Percentiles rank a stretch among this genome's conserved stretches.
Evolutionary conservation across 306 rosid species (phyloP).

Genomic region (Spatholobus suberectus): DNA sequence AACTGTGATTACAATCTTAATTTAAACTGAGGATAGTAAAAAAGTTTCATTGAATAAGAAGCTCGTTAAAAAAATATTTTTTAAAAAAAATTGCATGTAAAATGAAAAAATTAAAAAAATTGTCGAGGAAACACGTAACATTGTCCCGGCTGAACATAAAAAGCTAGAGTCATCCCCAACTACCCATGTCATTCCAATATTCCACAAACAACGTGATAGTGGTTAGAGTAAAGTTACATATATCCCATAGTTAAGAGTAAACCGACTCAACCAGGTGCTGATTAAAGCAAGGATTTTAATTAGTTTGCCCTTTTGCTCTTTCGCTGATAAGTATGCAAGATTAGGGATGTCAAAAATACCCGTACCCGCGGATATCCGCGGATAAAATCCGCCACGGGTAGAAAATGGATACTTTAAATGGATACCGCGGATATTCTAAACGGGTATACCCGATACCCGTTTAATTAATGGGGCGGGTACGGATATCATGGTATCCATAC

Average conservation of each 20-base stretch:
- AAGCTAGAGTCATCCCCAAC: background rate
- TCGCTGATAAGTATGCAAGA: constrained; percentile 30
- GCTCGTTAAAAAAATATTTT: no score
- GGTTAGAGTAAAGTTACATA: background rate
- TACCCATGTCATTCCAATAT: background rate
- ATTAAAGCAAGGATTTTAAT: constrained; percentile 40
- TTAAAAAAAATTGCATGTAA: background rate
- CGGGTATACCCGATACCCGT: no score
- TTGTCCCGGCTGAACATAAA: background rate
- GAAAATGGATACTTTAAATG: no score
- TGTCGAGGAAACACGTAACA: background rate
- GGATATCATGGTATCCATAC: no score
- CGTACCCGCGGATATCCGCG: no score
- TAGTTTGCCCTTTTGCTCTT: background rate
- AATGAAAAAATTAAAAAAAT: background rate
- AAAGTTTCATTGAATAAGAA: no score
- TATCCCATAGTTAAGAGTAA: background rate
- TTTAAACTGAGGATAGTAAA: no score
- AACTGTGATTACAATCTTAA: no score
- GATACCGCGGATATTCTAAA: no score
- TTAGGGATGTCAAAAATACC: no score
- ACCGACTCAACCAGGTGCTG: background rate
- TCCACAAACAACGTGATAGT: background rate
- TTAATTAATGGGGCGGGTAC: no score
- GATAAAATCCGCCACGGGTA: no score